Evolutionary conservation across 208 protist species (phyloP).

Genomic region (Trypanosoma cruzi): DNA sequence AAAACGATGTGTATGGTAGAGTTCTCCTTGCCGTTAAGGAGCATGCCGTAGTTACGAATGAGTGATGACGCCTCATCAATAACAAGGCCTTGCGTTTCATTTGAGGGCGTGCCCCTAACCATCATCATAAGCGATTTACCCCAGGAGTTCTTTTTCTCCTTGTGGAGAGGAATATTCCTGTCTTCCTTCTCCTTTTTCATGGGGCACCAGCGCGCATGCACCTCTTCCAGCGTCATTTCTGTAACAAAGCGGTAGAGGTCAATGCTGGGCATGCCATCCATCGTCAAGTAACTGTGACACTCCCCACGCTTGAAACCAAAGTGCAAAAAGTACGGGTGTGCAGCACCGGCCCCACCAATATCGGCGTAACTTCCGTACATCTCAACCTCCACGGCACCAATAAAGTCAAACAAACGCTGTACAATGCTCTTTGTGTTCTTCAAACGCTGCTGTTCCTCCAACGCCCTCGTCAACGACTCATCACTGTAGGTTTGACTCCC

Average conservation of each 20-base stretch:
- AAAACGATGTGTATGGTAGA: conserved; percentile 69
- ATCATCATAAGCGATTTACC: conserved; percentile 61
- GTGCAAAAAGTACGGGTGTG: conserved; percentile 84
- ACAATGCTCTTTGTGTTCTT: conserved; percentile 31
- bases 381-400: conserved; percentile 77
- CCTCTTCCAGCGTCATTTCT: conserved; percentile 74
- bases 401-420: conserved; percentile 79
- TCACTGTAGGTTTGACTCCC: background rate
- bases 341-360: conserved; percentile 57
- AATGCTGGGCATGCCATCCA: conserved; percentile 51
- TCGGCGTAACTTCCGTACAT: conserved; percentile 68
- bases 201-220: conserved; percentile 68
- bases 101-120: conserved; percentile 39
- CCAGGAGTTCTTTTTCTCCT: conserved; percentile 8
- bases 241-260: conserved; percentile 79
- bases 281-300: conserved; percentile 61
- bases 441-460: conserved; percentile 19
- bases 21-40: conserved; percentile 66
- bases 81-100: conserved; percentile 11
- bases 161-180: background rate
- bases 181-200: conserved; percentile 34
- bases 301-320: conserved; percentile 68
- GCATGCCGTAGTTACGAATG: conserved; percentile 75
- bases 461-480: background rate
- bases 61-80: conserved; percentile 42